phyloP scores from a whole-genome alignment of 1,284 basidiomycete genomes.

The Puccinia hordei region DNA sequence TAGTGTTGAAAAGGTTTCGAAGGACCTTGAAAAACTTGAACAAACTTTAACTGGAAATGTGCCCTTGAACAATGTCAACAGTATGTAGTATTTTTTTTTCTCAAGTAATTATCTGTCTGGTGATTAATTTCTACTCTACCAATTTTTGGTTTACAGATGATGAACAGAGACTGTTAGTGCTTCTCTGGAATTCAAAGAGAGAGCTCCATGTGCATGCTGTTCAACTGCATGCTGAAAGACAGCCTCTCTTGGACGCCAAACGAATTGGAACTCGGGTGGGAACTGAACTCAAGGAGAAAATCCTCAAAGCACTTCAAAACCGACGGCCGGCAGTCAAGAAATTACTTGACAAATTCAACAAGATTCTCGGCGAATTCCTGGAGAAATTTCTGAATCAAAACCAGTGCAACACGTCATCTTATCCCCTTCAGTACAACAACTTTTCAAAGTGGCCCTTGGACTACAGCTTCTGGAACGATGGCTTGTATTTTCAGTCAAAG shows the following conservation, averaged over 20 bases:
- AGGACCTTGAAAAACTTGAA: not conserved
- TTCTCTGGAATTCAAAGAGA: not conserved
- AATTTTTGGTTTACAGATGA: not conserved
- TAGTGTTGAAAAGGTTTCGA: not conserved
- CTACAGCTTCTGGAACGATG: slow-evolving; percentile 2
- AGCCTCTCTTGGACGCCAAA: not conserved
- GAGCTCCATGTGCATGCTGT: not conserved
- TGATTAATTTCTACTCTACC: not conserved
- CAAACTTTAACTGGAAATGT: not conserved
- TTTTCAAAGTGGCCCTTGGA: not conserved
- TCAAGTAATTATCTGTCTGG: not conserved
- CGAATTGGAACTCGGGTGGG: not conserved
- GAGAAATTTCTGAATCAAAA: not conserved
- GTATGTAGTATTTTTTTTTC: not conserved
- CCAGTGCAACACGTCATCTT: too few species aligned
- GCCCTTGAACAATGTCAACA: not conserved
- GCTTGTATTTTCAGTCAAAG: not conserved
- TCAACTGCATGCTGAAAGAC: not conserved
- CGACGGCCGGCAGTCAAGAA: not conserved
- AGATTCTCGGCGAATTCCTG: not conserved
- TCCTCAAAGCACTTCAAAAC: not conserved
- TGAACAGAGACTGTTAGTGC: not conserved
- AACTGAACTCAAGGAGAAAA: not conserved
- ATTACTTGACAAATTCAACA: not conserved
- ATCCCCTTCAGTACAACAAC: not conserved